Conservation (phyloP, 257 asterid species). For the Solanum bukasovii region DNA sequence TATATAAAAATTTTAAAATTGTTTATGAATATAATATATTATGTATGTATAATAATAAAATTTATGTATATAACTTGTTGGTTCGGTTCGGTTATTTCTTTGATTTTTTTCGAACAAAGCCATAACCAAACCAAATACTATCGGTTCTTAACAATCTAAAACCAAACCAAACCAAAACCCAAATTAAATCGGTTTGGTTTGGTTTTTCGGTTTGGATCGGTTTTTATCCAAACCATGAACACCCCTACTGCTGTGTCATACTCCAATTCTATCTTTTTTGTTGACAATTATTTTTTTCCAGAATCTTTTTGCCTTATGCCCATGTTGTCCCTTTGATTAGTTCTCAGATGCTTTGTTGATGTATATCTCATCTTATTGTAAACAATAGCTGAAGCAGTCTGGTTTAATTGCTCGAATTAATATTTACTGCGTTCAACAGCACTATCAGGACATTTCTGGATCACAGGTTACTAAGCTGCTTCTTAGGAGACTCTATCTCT, state of each 20-base stretch:
- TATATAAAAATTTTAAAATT: no score
- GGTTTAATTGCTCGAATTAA: not conserved
- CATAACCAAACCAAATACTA: no score
- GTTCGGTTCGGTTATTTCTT: no score
- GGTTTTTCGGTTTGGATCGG: no score
- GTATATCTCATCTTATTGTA: not conserved
- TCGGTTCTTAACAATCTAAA: no score
- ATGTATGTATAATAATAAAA: no score
- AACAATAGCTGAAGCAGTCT: not conserved
- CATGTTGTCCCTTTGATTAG: not conserved
- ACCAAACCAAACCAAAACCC: no score
- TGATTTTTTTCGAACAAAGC: no score
- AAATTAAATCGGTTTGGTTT: no score
- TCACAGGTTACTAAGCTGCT: not conserved
- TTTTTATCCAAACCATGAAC: no score
- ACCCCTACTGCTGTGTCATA: not conserved
- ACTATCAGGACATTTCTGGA: not conserved
- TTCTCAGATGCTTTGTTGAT: not conserved
- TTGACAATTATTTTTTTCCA: not conserved
- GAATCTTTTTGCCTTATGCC: not conserved
- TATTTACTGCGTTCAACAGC: not conserved
- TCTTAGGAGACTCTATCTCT: not conserved
- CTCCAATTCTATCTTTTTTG: not conserved
- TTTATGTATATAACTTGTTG: no score
- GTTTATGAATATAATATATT: no score